Evolutionary conservation across 164 flowering plant species (phyloP), one percentile per base, ranked within the genome.

Genomic region (Umbellularia californica): DNA sequence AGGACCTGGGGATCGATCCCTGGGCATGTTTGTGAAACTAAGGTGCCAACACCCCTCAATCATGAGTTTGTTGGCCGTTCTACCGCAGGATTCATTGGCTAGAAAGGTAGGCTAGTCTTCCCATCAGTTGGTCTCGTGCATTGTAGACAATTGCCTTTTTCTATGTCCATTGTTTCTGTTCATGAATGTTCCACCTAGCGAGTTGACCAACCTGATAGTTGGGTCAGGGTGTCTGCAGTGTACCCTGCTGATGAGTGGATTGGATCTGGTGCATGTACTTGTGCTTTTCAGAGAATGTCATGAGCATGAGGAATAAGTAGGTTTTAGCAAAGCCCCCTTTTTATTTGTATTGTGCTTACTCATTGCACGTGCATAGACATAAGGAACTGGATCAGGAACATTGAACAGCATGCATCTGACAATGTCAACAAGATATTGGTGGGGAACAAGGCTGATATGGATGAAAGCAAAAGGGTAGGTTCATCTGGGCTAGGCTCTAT

Each of bases 361-460:
- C 47, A 60, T 63, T 65, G 22, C 27, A 17, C 12, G 66, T 70
- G 47, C 25, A 58, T 76, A 93, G 97, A 91, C 80, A 93, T 91
- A 66, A 84, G 90, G 81, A 93, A 91, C 81, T 91, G 98, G 97
- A 93, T 93, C 71, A 88, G 93, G 51, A 91, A 93, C 81, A 91
- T 92, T 78, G 95, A 92, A 73, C 95, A 89, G 74, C 94, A 90
- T 88, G 95, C 94, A 66, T 92, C 95, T 75, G 95, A 93, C 84
- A 93, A 90, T 84, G 96, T 93, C 55, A 91, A 90, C 88, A 93
- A 91, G 82, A 86, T 91, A 68, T 74, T 90, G 75, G 93, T 91
- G 76, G 97, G 96, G 24, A 93, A 93, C 88, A 93, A 91, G 89
- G 96, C 98, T 71, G 97, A 92, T 74, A 91, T 93, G 97, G 97